phyloP scores from a whole-genome alignment of 768 basidiomycete species.

The Paxillus rubicundulus region DNA sequence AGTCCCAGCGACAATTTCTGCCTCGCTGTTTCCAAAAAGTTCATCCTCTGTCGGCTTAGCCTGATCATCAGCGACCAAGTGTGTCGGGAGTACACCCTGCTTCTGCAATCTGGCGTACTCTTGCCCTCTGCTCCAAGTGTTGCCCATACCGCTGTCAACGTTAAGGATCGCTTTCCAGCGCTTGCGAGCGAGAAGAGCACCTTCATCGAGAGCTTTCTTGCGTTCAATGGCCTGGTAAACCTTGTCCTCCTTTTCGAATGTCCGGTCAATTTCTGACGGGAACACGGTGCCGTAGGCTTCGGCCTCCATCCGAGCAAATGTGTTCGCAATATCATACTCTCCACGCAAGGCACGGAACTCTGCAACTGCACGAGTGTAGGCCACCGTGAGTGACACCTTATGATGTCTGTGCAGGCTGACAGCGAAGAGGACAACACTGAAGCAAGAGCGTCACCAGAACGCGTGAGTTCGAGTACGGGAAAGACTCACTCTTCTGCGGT shows the following conservation, averaged over 20 bases:
- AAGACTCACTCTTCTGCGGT: slow-evolving; percentile 82
- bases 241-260: slow-evolving; percentile 60
- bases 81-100: slow-evolving; percentile 64
- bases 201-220: slow-evolving; percentile 54
- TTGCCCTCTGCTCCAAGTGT: slow-evolving; percentile 69
- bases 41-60: slow-evolving; percentile 23
- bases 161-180: slow-evolving; percentile 73
- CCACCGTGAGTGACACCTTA: slow-evolving; percentile 61
- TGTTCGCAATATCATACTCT: slow-evolving; percentile 73
- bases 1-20: neutral
- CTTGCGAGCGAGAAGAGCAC: slow-evolving; percentile 63
- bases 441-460: slow-evolving; percentile 11
- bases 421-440: slow-evolving; percentile 78
- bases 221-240: slow-evolving; percentile 59
- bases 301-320: slow-evolving; percentile 79
- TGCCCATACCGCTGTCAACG: slow-evolving; percentile 36
- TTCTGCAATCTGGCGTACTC: slow-evolving; percentile 74
- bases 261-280: slow-evolving; percentile 57
- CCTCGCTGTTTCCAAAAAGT: slow-evolving; percentile 5
- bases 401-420: slow-evolving; percentile 73
- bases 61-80: slow-evolving; percentile 52
- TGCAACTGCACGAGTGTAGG: slow-evolving; percentile 74
- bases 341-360: slow-evolving; percentile 90
- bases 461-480: neutral
- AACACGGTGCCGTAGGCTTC: slow-evolving; percentile 69